phyloP scores from a whole-genome alignment of 176 grass and related monocot species.

The Paspalum notatum region DNA sequence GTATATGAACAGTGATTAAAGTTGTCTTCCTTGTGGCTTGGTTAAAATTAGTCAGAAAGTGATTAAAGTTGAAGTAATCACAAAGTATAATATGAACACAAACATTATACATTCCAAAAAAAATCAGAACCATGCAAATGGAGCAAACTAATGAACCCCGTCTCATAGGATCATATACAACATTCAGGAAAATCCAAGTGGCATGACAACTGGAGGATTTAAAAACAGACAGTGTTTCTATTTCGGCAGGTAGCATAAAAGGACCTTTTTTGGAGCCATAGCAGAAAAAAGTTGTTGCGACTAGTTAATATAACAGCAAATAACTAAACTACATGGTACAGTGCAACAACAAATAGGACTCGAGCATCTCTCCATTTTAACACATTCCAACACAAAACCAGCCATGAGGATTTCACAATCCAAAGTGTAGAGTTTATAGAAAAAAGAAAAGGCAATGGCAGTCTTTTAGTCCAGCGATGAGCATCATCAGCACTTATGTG shows the following conservation, averaged over 20 bases:
- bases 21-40: no score
- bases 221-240: neutral
- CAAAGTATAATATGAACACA: neutral
- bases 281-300: neutral
- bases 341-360: neutral
- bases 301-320: neutral
- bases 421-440: neutral
- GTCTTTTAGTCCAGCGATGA: no score
- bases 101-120: neutral
- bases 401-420: neutral
- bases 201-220: neutral
- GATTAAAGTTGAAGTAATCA: neutral
- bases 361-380: neutral
- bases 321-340: conserved; percentile 1
- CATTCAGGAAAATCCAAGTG: neutral
- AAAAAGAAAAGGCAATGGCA: neutral
- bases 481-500: neutral
- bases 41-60: neutral
- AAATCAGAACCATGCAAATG: neutral
- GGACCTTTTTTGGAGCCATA: neutral
- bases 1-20: no score
- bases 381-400: neutral
- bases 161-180: neutral
- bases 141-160: neutral
- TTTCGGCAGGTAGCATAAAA: conserved; percentile 15